phyloP scores from a whole-genome alignment of 75 land plant genomes.

The Sequoiadendron giganteum region DNA sequence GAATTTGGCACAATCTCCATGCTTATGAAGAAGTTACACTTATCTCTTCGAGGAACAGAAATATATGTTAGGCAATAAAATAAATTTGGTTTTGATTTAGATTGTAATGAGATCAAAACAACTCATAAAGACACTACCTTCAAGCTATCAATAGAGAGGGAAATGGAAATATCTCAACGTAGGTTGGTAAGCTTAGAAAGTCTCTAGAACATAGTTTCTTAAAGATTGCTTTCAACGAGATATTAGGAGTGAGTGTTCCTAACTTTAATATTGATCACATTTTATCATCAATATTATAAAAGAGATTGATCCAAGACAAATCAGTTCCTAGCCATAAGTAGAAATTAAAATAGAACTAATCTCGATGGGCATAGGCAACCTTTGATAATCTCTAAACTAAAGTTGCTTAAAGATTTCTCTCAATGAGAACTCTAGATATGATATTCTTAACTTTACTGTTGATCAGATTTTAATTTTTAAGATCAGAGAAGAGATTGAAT shows the following conservation, averaged over 20 bases:
- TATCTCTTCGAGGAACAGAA: neutral
- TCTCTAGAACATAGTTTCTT: too few species aligned
- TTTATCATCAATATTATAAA: too few species aligned
- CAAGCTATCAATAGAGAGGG: too few species aligned
- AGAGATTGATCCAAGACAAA: neutral
- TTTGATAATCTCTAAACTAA: neutral
- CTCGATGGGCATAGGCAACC: neutral
- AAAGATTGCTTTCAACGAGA: too few species aligned
- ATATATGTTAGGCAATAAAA: neutral
- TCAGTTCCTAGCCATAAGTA: neutral
- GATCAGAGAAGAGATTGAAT: neutral
- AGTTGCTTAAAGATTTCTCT: neutral
- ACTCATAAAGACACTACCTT: neutral
- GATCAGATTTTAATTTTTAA: neutral
- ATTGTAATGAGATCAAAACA: neutral
- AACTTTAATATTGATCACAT: too few species aligned
- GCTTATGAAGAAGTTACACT: neutral
- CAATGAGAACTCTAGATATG: neutral
- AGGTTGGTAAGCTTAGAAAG: too few species aligned
- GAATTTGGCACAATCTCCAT: neutral
- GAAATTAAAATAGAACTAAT: neutral
- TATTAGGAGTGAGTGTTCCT: too few species aligned
- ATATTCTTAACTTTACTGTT: neutral
- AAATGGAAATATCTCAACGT: too few species aligned
- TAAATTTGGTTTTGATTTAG: neutral